Percentiles rank a stretch among this genome's conserved stretches.
phyloP scores from a whole-genome alignment of 1,284 basidiomycete genomes.

The Tylopilus sp. region DNA sequence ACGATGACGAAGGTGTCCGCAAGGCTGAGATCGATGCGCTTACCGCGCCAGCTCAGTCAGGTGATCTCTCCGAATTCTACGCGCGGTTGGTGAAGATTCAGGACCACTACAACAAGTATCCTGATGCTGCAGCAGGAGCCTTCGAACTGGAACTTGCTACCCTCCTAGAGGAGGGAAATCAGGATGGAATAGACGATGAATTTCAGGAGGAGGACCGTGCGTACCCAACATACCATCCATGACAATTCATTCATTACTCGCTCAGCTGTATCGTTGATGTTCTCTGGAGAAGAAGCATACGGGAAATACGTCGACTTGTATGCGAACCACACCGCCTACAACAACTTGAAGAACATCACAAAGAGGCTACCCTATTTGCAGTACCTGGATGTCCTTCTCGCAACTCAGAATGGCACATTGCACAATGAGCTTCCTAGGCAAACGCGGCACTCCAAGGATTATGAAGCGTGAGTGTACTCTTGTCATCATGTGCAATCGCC shows the following conservation, averaged over 20 bases:
- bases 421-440: constrained; percentile 74
- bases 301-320: constrained; percentile 96
- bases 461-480: constrained; percentile 62
- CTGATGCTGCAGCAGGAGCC: constrained; percentile 76
- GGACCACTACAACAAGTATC: constrained; percentile 95
- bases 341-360: constrained; percentile 82
- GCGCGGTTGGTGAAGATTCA: constrained; percentile 89
- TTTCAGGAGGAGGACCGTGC: constrained; percentile 76
- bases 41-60: constrained; percentile 52
- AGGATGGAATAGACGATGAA: constrained; percentile 68
- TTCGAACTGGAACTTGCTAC: constrained; percentile 80
- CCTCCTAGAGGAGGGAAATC: constrained; percentile 69
- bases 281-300: constrained; percentile 94
- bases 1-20: constrained; percentile 69
- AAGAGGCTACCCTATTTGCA: constrained; percentile 85
- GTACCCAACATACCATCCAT: constrained; percentile 30
- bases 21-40: constrained; percentile 62
- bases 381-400: constrained; percentile 82
- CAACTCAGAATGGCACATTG: constrained; percentile 51
- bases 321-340: constrained; percentile 82
- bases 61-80: constrained; percentile 93
- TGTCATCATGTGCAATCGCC: not conserved
- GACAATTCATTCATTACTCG: constrained; percentile 14
- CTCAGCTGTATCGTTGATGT: constrained; percentile 80
- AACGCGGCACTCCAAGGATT: constrained; percentile 71